Base-by-base conservation (phyloP, 345 rosid species). In the Populus euphratica region DNA sequence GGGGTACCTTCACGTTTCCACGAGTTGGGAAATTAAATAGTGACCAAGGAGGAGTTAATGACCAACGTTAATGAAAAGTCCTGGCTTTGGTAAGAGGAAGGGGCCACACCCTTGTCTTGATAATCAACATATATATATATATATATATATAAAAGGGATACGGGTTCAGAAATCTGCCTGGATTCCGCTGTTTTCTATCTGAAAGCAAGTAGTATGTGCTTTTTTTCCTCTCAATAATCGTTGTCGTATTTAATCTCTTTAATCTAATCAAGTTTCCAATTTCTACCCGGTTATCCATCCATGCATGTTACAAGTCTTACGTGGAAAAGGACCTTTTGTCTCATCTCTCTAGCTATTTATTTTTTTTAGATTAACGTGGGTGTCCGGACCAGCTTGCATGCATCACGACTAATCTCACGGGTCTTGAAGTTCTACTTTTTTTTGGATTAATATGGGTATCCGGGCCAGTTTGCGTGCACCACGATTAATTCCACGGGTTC, bases 101-200 rank as follows among this genome's bases (percentile, higher is more conserved):
- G 10, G 23, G 61, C 9, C 27, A 21, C 63, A 4, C 27, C 8
- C 62, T 8, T 54, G 27, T 20, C 62, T 54, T 54, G 25, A 54
- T 8, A 23, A 20, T 21, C 44, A 41, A 41, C 13, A 0, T 9
- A 9, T 4, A 31, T 33, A 33, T 33, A 33, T 33, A 33, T 33
- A 33, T 33, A 33, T 44, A 20, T 5, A 2, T 68, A 68, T 43
- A 16, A 68, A 69, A 52, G 73, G 78, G 72, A n/a, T 80, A 33
- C 5, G 36, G 80, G 86, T 81, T 85, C 81, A 82, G 41, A 81
- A 81, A 73, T 82, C 56, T 66, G 79, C 72, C 88, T 6, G 77
- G 85, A 84, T 87, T 82, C 87, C 87, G 86, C 43, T 73, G 85
- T 81, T 83, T 76, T 52, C 62, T 54, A 52, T 52, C 59, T 8